Conservation (phyloP, 1,284 basidiomycete genomes). For the Naganishia albida region DNA sequence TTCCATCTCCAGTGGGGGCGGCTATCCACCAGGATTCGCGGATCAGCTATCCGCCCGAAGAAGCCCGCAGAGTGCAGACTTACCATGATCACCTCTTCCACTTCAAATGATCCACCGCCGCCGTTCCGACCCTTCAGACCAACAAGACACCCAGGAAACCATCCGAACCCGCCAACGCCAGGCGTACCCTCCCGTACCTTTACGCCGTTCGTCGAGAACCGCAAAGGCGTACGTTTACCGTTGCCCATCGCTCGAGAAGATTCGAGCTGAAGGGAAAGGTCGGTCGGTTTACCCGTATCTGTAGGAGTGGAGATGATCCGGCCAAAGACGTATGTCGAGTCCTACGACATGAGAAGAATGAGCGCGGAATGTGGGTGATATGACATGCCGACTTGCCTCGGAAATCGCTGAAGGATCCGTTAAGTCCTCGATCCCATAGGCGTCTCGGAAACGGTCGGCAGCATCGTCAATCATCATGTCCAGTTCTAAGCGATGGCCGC, state of each 20-base stretch:
- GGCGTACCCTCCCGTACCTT: conserved; percentile 66
- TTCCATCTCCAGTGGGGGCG: conserved; percentile 52
- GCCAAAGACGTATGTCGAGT: conserved; percentile 74
- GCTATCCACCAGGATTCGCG: conserved; percentile 44
- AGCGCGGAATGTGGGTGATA: neutral
- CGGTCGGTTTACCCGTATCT: conserved; percentile 66
- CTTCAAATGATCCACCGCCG: conserved; percentile 81
- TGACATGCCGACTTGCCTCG: conserved; percentile 60
- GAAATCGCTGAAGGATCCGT: conserved; percentile 74
- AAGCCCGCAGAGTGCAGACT: conserved; percentile 57
- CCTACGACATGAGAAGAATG: conserved; percentile 55
- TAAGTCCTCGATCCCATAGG: conserved; percentile 70
- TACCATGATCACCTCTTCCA: conserved; percentile 78
- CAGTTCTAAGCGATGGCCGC: conserved; percentile 58
- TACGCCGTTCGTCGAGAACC: conserved; percentile 61
- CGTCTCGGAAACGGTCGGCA: conserved; percentile 67
- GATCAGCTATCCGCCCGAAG: conserved; percentile 35
- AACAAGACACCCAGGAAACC: conserved; percentile 88
- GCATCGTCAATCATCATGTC: conserved; percentile 84
- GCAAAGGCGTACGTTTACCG: conserved; percentile 69
- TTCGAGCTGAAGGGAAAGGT: conserved; percentile 73
- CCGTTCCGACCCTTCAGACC: conserved; percentile 89
- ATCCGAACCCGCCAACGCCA: conserved; percentile 67
- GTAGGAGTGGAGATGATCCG: conserved; percentile 72
- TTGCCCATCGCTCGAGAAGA: conserved; percentile 74